phyloP scores from a whole-genome alignment of 495 filamentous ascomycete genomes.

The Aspergillus taichungensis region DNA sequence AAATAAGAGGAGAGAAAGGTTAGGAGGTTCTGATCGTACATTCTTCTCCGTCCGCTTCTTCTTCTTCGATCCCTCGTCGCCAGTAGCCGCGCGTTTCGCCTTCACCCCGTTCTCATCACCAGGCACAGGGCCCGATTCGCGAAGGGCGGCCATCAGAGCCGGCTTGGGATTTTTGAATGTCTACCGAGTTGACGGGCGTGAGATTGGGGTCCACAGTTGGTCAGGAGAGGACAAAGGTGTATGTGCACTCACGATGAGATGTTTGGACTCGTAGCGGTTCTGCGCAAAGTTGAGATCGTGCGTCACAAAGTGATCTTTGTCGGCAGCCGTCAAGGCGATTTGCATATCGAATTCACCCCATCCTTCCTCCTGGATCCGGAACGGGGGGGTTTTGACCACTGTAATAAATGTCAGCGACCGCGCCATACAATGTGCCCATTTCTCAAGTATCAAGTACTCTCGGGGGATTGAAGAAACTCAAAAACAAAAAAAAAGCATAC shows the following conservation, averaged over 20 bases:
- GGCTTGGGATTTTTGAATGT: constrained; percentile 89
- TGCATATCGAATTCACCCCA: constrained; percentile 99
- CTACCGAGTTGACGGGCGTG: constrained; percentile 23
- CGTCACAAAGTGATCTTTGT: constrained; percentile 69
- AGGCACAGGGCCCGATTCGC: constrained; percentile 74
- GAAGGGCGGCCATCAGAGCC: constrained; percentile 61
- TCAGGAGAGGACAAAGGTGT: not conserved
- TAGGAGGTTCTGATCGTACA: constrained; percentile 23
- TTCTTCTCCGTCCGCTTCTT: constrained; percentile 66
- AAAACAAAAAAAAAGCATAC: constrained; percentile 39
- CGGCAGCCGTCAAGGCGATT: constrained; percentile 69
- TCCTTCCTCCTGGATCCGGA: constrained; percentile 83
- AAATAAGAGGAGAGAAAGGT: not conserved
- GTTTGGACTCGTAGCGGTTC: constrained; percentile 73
- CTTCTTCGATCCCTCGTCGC: constrained; percentile 60
- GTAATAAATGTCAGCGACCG: constrained; percentile 5
- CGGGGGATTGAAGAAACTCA: not conserved
- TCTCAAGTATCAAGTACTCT: not conserved
- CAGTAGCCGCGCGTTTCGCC: constrained; percentile 39
- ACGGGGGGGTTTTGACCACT: constrained; percentile 79
- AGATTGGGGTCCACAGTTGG: not conserved
- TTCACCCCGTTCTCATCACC: constrained; percentile 60
- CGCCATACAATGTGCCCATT: not conserved
- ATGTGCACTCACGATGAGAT: constrained; percentile 53
- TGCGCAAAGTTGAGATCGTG: constrained; percentile 92